A percentile compares a stretch with the other conserved stretches of the same genome.
These are phyloP conservation scores for Purshia tridentata DNA, from an alignment of 306 rosid genomes.

Conservation along the genomic window DNA sequence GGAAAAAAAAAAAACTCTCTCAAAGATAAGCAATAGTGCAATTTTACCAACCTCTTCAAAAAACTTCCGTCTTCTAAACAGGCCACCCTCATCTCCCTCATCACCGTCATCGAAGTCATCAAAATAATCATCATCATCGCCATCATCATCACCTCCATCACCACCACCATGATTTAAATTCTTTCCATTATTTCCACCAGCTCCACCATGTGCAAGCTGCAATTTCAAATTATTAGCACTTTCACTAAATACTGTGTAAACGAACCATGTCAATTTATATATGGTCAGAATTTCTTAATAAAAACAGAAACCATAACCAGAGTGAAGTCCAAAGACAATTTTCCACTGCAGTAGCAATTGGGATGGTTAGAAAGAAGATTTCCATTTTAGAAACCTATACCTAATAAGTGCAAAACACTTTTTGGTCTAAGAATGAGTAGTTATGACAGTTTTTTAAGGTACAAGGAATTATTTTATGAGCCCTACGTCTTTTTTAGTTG, in stretches of 20 bases:
- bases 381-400: not conserved
- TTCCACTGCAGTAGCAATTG: not conserved
- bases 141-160: conserved; percentile 94
- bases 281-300: conserved; percentile 3
- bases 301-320: conserved; percentile 2
- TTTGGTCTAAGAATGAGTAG: not conserved
- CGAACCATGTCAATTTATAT: conserved; percentile 2
- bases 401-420: too few species aligned
- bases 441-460: not conserved
- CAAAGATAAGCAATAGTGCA: not conserved
- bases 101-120: conserved; percentile 98
- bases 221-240: conserved; percentile 18
- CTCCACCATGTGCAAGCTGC: conserved; percentile 91
- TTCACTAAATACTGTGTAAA: not conserved
- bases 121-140: conserved; percentile 92
- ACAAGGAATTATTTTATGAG: not conserved
- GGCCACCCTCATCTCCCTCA: conserved; percentile 96
- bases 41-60: conserved; percentile 79
- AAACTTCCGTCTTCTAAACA: conserved; percentile 78
- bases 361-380: not conserved
- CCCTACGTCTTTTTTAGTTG: not conserved
- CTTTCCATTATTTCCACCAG: conserved; percentile 93
- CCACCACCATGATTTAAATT: conserved; percentile 86
- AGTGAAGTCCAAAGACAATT: not conserved
- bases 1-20: not conserved